phyloP scores from a whole-genome alignment of 345 rosid species.

The Crucihimalaya himalaica region DNA sequence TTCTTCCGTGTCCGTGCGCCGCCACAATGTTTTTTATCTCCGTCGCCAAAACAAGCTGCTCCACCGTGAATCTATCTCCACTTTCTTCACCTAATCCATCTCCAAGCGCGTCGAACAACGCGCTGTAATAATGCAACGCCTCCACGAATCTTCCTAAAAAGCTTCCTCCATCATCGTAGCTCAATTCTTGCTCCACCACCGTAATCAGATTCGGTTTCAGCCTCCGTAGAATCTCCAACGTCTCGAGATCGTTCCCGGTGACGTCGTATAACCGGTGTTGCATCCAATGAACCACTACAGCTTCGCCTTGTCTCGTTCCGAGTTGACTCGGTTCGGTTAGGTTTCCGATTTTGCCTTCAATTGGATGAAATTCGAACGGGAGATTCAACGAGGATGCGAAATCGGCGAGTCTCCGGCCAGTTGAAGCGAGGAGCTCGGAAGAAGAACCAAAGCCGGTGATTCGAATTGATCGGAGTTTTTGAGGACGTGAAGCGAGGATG shows the following conservation, averaged over 20 bases:
- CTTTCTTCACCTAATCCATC: constrained; percentile 68
- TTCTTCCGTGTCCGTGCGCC: constrained; percentile 49
- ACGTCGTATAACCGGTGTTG: constrained; percentile 88
- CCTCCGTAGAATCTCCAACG: constrained; percentile 56
- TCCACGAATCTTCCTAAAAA: constrained; percentile 86
- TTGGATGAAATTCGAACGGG: constrained; percentile 80
- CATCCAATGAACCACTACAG: constrained; percentile 95
- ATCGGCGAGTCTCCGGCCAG: constrained; percentile 83
- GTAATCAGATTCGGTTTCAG: constrained; percentile 76
- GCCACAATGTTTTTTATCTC: constrained; percentile 89
- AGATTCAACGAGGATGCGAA: constrained; percentile 74
- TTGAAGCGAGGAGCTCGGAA: constrained; percentile 71
- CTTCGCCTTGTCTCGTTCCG: constrained; percentile 60
- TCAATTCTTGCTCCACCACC: constrained; percentile 84
- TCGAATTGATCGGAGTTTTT: constrained; percentile 72
- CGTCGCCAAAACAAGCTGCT: constrained; percentile 78
- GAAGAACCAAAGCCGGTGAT: constrained; percentile 91
- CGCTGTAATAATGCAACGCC: constrained; percentile 95
- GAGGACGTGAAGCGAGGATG: constrained; percentile 85
- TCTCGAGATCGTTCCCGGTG: constrained; percentile 67
- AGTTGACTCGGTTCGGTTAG: constrained; percentile 58
- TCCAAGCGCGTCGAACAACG: constrained; percentile 91
- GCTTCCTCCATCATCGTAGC: constrained; percentile 59
- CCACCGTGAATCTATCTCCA: constrained; percentile 84
- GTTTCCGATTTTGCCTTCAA: constrained; percentile 80